Evolutionary conservation across 441 rosid genomes (phyloP), one percentile per base, ranked within the genome.

Genomic region (Melianthus villosus): DNA sequence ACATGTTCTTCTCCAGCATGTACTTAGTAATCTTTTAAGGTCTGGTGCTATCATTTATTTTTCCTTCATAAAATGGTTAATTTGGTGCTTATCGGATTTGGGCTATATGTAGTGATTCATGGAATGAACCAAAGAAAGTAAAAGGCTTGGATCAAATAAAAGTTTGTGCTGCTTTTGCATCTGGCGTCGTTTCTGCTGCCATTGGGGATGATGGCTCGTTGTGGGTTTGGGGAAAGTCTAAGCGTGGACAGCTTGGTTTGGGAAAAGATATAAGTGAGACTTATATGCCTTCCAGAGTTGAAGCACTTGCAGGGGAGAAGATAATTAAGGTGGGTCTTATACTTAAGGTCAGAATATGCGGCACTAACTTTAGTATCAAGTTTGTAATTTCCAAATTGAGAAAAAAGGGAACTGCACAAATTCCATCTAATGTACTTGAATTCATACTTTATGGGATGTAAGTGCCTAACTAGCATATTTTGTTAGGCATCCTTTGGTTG

Each of bases 221-320:
- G 62, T 89, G 96, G 94, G 82, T 79, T 9, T 89, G 95, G 96
- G 97, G 96, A 4, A 78, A 58, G 59, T 89, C 97, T 25, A 89
- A 79, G 70, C 72, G 96, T 7, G 97, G 97, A 23, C 94, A 84
- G 63, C 96, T 89, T 44, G 97, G 97, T 59, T 79, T 89, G 23
- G 95, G 95, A 30, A 62, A 68, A 47, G 75, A 63, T 52, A 51
- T 60, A 43, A 54, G 50, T 2, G 89, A 75, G 64, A 67, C 89
- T 28, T n/a, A 43, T 3, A 35, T 54, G 18, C 96, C 96, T 49
- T 62, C 82, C 23, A 71, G 56, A 54, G 77, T 89, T 22, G 64
- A 74, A 53, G 50, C 69, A 16, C 77, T 89, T 53, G 61, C 71
- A 9, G 59, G 73, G 39, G 79, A 78, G 43, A 79, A 71, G 40